Evolutionary conservation across 1,284 basidiomycete species (phyloP).

Genomic region (Athelia psychrophila): DNA sequence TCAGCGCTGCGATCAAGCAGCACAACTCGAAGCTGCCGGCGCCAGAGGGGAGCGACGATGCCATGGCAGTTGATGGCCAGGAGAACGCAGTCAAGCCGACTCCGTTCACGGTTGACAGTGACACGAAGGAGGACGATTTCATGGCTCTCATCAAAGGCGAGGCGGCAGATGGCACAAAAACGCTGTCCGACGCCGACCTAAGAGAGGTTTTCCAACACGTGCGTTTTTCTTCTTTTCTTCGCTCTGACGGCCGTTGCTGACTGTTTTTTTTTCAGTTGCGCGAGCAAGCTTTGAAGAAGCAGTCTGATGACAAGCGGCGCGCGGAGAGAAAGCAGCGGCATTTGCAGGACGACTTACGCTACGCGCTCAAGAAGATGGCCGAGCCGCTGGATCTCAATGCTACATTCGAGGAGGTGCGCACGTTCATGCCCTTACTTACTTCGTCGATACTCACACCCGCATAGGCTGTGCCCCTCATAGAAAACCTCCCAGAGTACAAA

Average conservation of each 20-base stretch:
- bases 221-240: constrained; percentile 10
- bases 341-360: constrained; percentile 92
- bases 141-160: constrained; percentile 52
- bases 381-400: constrained; percentile 74
- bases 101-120: constrained; percentile 49
- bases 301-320: constrained; percentile 78
- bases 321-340: constrained; percentile 84
- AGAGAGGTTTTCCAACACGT: constrained; percentile 68
- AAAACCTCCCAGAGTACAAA: constrained; percentile 80
- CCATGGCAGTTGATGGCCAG: constrained; percentile 30
- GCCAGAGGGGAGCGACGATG: constrained; percentile 27
- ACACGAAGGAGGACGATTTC: constrained; percentile 63
- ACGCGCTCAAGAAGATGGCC: constrained; percentile 88
- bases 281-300: constrained; percentile 65
- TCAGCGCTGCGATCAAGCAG: constrained; percentile 59
- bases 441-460: constrained; percentile 9
- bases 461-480: constrained; percentile 72
- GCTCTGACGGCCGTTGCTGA: constrained; percentile 8
- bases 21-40: constrained; percentile 32
- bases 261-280: constrained; percentile 52
- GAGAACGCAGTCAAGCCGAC: constrained; percentile 26
- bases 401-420: constrained; percentile 74
- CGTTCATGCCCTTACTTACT: not conserved
- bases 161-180: constrained; percentile 43
- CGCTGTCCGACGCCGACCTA: constrained; percentile 52